phyloP scores from a whole-genome alignment of 306 rosid genomes.

The Vigna nakashimae region DNA sequence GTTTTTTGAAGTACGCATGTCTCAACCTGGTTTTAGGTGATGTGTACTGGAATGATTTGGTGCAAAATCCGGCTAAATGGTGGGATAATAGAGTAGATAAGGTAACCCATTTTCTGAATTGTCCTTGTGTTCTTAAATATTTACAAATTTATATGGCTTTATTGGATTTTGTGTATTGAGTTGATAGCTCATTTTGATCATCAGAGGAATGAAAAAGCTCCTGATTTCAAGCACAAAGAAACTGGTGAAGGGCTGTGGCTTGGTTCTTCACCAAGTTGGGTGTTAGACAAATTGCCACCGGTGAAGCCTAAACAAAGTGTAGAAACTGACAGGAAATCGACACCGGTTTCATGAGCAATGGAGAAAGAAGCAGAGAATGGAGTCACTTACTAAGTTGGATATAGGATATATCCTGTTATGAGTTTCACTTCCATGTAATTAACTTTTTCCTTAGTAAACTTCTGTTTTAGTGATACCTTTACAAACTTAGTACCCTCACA shows the following conservation, averaged over 20 bases:
- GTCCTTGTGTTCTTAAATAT: slow-evolving; percentile 7
- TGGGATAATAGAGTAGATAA: slow-evolving; percentile 74
- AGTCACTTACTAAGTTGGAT: slow-evolving; percentile 31
- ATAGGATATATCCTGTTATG: not conserved
- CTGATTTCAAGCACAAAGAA: slow-evolving; percentile 82
- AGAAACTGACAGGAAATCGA: slow-evolving; percentile 11
- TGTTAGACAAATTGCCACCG: slow-evolving; percentile 56
- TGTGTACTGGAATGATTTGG: slow-evolving; percentile 65
- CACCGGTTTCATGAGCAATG: slow-evolving; percentile 30
- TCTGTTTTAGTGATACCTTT: slow-evolving; percentile 3
- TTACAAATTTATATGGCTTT: slow-evolving; percentile 10
- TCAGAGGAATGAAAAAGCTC: slow-evolving; percentile 55
- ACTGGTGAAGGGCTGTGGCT: slow-evolving; percentile 72
- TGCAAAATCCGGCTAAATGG: slow-evolving; percentile 69
- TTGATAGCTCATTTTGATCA: slow-evolving; percentile 35
- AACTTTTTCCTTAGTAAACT: slow-evolving; percentile 15
- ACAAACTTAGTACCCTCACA: slow-evolving; percentile 3
- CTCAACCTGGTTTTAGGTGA: slow-evolving; percentile 50
- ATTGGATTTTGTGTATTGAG: slow-evolving; percentile 27
- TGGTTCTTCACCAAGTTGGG: slow-evolving; percentile 61
- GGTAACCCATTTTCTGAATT: slow-evolving; percentile 49
- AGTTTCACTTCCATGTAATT: slow-evolving; percentile 15
- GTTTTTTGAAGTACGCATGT: slow-evolving; percentile 16
- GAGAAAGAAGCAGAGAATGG: slow-evolving; percentile 6
- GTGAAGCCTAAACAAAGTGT: slow-evolving; percentile 38